A percentile compares a stretch with the other conserved stretches of the same genome.
Evolutionary conservation across 257 asterid genomes (phyloP).

Genomic region (Solanum chaucha): DNA sequence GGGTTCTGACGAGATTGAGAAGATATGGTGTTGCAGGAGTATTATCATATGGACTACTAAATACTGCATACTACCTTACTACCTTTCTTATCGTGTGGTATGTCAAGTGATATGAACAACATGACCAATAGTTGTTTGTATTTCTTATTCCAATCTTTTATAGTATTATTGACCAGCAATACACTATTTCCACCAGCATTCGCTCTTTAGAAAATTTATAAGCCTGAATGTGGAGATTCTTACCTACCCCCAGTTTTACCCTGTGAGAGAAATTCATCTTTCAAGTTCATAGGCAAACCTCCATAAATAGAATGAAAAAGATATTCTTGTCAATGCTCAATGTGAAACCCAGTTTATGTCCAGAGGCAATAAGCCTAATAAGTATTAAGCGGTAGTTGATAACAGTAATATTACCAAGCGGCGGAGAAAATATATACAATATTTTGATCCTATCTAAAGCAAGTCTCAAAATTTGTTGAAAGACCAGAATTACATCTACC

Average conservation of each 20-base stretch:
- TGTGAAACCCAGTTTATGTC: neutral
- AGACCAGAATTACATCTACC: neutral
- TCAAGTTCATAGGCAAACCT: neutral
- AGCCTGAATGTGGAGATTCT: neutral
- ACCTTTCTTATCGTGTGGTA: constrained; percentile 90
- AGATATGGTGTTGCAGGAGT: constrained; percentile 77
- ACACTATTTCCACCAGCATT: neutral
- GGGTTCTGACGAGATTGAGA: constrained; percentile 58
- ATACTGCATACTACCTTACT: constrained; percentile 76
- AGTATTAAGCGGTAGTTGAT: neutral
- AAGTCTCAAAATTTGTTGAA: neutral
- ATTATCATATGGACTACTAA: constrained; percentile 80
- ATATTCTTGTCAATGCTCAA: neutral
- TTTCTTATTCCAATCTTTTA: neutral
- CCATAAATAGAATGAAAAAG: neutral
- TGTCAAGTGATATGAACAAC: neutral
- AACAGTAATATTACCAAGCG: neutral
- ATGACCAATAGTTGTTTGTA: neutral
- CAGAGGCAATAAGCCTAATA: neutral
- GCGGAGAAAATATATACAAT: neutral
- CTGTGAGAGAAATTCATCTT: neutral
- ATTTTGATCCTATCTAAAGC: neutral
- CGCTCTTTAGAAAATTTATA: neutral
- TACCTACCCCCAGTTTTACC: neutral
- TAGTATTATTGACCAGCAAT: neutral